Base-by-base conservation (phyloP, 2,329 filamentous ascomycete genomes). In the Alternaria sp. region DNA sequence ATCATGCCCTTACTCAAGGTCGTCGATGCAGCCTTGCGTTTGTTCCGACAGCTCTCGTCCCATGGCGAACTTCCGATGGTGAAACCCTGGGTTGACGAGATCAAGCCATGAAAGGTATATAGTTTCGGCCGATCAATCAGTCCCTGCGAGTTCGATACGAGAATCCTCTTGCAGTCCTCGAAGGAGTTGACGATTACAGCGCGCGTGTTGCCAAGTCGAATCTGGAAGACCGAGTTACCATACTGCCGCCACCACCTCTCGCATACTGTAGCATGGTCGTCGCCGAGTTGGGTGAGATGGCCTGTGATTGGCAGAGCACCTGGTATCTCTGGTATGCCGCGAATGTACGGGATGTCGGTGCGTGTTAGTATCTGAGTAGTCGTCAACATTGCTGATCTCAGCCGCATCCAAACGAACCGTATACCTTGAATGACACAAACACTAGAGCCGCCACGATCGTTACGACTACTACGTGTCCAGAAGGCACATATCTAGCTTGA, bases 101-200 rank as follows among this genome's bases (percentile, higher is more conserved):
- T 86, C 52, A 86, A 77, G 3, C 83, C 84, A 64, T 87, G 85
- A 71, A 87, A 87, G 0, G 85, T 86, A 66, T 85, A 86, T 2
- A 86, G 76, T 30, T 79, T 86, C 0, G 84, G 84, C 0, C 83
- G 78, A 65, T 85, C 83, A 40, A 86, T 85, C 8, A 86, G 72
- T 4, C 85, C 84, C 21, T 83, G 83, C 61, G 85, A 83, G 60
- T 86, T 80, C 2, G 81, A 65, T 5, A 86, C 74, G 1, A 86
- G 77, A 72, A 86, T 85, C 50, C 82, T 83, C 67, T 81, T 83
- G 73, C 83, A 84, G 67, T 85, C 85, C 1, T 83, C 82, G 57
- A 86, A 87, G 1, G 83, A 85, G 70, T 85, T 87, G 46, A 86
- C 79, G 0, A 86, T 83, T 0, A 86, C 84, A 1, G 84, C 84